Base-by-base conservation (phyloP, 805 yeast species). In the Wickerhamiella brachini region DNA sequence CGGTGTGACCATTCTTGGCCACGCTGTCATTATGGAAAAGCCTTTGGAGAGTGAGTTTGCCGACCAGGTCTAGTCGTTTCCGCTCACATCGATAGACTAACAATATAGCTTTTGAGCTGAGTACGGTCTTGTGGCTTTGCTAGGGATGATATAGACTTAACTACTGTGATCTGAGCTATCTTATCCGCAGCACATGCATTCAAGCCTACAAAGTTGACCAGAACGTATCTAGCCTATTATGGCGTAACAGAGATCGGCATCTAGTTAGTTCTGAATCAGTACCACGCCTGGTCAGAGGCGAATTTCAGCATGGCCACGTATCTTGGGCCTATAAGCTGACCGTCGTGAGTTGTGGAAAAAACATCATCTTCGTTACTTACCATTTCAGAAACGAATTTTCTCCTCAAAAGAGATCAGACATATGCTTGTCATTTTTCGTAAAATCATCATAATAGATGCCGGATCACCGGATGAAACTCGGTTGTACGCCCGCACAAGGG, bases 41-140 rank as follows among this genome's bases (percentile, higher is more conserved):
- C 98, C 98, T 20, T 81, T 89, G 54, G 97, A 93, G 70, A 81
- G 90, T 39, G 89, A 90, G 18, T 93, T 90, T 64, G 93, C 88
- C 63, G 96, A 87, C 49, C 57, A 58, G 42, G 69, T 65, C 15
- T 66, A 60, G 49, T 9, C 12, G 20, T 9, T 3, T 26, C 10
- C 31, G 6, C 31, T 26, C 6, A n/a, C 13, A 34, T n/a, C n/a
- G n/a, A 34, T 12, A 34, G 38, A 34, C 38, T 12, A 34, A 34
- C 38, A 34, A 34, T 34, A 26, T 7, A 6, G 31, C 10, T 26
- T 10, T 26, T 7, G 9, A 10, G 6, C 31, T 26, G 6, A 10
- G 31, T 6, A 7, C 31, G 6, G 6, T 10, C 10, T 26, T 26
- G 31, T 6, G 31, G 10, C 31, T 26, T 26, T 10, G n/a, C n/a